phyloP scores from a whole-genome alignment of 2,329 filamentous ascomycete genomes.

The Zalaria obscura region DNA sequence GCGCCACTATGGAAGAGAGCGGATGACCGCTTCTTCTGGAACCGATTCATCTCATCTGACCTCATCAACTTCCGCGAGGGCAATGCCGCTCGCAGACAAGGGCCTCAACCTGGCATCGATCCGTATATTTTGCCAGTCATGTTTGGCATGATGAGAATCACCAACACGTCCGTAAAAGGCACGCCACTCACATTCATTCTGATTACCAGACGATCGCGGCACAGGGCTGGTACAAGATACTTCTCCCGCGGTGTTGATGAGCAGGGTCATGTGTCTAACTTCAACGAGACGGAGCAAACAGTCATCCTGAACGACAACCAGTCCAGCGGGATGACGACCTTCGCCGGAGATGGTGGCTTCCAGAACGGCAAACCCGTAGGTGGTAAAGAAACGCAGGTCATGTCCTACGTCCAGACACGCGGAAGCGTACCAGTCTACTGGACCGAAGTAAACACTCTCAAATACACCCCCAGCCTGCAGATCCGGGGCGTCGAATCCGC shows the following conservation, averaged over 20 bases:
- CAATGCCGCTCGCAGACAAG: conserved; percentile 40
- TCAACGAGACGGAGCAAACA: conserved; percentile 95
- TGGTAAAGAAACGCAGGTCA: conserved; percentile 68
- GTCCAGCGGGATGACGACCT: conserved; percentile 60
- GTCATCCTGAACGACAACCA: conserved; percentile 74
- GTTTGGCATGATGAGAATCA: conserved; percentile 90
- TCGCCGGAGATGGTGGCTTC: conserved; percentile 61
- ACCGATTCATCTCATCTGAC: conserved; percentile 80
- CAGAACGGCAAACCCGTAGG: conserved; percentile 52
- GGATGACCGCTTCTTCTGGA: conserved; percentile 99
- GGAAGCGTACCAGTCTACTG: conserved; percentile 93
- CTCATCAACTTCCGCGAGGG: conserved; percentile 75
- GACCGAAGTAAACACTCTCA: conserved; percentile 87
- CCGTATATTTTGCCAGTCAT: conserved; percentile 92
- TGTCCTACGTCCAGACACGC: conserved; percentile 92
- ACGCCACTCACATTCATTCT: conserved; percentile 73
- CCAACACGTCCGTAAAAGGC: conserved; percentile 70
- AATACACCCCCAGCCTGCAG: conserved; percentile 82
- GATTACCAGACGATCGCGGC: conserved; percentile 77
- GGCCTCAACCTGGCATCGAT: conserved; percentile 63
- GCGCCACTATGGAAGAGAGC: conserved; percentile 78
- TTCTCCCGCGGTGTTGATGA: conserved; percentile 92
- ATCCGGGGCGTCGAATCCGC: conserved; percentile 74
- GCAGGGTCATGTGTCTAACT: conserved; percentile 90
- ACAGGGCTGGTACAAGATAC: conserved; percentile 83